Percentiles rank a stretch among this genome's conserved stretches.
Conservation (phyloP, 169 alveolate genomes). For the Ichthyophthirius multifiliis region DNA sequence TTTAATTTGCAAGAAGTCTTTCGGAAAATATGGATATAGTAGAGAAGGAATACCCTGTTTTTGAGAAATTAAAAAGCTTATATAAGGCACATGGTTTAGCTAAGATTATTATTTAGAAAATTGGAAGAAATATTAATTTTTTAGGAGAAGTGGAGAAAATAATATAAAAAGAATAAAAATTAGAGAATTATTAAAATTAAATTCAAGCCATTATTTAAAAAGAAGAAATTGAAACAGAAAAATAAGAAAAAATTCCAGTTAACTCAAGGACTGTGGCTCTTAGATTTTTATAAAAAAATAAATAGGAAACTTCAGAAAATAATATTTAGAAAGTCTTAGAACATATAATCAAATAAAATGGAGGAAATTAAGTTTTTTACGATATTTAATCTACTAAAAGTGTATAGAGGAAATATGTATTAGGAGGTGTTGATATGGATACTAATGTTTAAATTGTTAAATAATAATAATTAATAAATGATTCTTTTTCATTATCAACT, state of each 20-base stretch:
- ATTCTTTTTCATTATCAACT: no score
- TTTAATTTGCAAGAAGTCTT: conserved; percentile 7
- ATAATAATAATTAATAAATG: no score
- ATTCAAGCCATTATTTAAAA: neutral
- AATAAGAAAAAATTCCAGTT: neutral
- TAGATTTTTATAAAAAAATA: neutral
- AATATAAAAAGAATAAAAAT: neutral
- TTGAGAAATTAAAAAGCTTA: conserved; percentile 8
- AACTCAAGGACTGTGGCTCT: neutral
- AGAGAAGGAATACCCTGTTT: neutral
- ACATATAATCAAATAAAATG: neutral
- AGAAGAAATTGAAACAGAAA: neutral
- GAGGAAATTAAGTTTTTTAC: neutral
- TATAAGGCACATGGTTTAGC: conserved; percentile 26
- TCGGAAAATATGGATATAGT: neutral
- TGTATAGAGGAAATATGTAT: neutral
- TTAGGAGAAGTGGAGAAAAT: neutral
- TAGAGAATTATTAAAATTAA: neutral
- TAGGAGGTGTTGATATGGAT: conserved; percentile 22
- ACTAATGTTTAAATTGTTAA: no score
- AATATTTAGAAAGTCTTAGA: conserved; percentile 9
- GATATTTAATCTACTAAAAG: neutral
- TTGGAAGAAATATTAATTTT: neutral
- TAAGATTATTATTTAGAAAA: conserved; percentile 2
- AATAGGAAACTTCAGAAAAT: conserved; percentile 2